A percentile compares a stretch with the other conserved stretches of the same genome.
Evolutionary conservation across 2,329 filamentous ascomycete genomes (phyloP).

Genomic region (Paraphoma sp.): DNA sequence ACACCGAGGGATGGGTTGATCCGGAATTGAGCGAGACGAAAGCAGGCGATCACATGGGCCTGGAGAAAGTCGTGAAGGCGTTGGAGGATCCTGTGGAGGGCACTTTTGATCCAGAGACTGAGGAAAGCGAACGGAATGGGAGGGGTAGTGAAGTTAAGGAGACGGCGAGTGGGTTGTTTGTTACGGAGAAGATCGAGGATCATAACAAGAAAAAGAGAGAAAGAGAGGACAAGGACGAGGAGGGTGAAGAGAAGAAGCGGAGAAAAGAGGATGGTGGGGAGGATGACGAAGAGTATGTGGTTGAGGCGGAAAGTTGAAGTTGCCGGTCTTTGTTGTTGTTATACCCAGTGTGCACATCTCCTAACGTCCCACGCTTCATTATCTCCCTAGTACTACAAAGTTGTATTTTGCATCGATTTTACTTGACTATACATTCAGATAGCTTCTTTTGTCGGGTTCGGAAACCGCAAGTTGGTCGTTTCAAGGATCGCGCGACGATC

Average conservation of each 20-base stretch:
- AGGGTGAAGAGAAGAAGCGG: not conserved
- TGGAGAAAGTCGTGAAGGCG: constrained; percentile 22
- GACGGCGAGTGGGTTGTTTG: constrained; percentile 10
- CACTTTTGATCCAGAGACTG: constrained; percentile 1
- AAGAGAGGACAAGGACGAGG: not conserved
- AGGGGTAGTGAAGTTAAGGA: not conserved
- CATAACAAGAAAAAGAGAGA: not conserved
- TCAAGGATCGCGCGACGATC: not conserved
- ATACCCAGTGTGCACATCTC: too few species aligned
- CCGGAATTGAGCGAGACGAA: constrained; percentile 45
- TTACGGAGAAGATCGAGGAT: constrained; percentile 7
- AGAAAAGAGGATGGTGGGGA: not conserved
- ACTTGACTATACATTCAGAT: too few species aligned
- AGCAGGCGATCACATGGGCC: constrained; percentile 47
- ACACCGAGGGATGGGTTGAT: constrained; percentile 51
- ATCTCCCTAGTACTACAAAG: too few species aligned
- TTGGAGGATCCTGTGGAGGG: constrained; percentile 15
- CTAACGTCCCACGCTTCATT: too few species aligned
- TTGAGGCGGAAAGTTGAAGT: not conserved
- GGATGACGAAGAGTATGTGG: not conserved
- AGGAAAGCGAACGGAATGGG: not conserved
- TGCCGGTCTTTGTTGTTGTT: too few species aligned
- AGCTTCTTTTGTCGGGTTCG: too few species aligned
- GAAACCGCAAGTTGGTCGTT: not conserved
- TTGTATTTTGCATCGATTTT: too few species aligned